Conservation (phyloP, 441 rosid genomes). For the Corymbia citriodora region DNA sequence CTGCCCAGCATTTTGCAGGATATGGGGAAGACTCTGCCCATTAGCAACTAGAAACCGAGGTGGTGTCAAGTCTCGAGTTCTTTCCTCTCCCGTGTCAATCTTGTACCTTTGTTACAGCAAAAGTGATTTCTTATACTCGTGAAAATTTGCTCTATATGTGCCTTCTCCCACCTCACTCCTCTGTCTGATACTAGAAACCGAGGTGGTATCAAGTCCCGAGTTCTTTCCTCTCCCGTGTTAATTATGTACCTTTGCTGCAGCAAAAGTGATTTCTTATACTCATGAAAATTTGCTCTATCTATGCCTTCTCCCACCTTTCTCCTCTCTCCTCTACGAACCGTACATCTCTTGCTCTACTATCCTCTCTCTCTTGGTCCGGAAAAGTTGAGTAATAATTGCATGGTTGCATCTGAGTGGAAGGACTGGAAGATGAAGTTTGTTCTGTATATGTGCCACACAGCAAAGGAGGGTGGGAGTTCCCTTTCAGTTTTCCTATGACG, state of each 20-base stretch:
- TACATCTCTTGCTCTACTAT: too few relatives aligned
- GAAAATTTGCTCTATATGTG: background rate
- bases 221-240: background rate
- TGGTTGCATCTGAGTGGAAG: too few relatives aligned
- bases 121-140: background rate
- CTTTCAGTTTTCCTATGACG: background rate
- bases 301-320: background rate
- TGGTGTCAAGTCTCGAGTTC: background rate
- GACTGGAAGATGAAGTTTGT: too few relatives aligned
- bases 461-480: slow-evolving; percentile 7
- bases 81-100: background rate
- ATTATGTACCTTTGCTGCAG: too few relatives aligned
- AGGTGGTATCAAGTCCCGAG: background rate
- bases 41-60: too few relatives aligned
- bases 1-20: too few relatives aligned
- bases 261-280: background rate
- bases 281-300: background rate
- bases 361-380: too few relatives aligned
- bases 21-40: too few relatives aligned
- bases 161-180: background rate
- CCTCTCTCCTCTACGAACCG: too few relatives aligned
- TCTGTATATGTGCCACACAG: slow-evolving; percentile 5
- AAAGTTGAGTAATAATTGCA: too few relatives aligned
- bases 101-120: too few relatives aligned
- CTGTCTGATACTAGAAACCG: too few relatives aligned